Evolutionary conservation across 345 rosid species (phyloP).

Genomic region (Populus nigra): DNA sequence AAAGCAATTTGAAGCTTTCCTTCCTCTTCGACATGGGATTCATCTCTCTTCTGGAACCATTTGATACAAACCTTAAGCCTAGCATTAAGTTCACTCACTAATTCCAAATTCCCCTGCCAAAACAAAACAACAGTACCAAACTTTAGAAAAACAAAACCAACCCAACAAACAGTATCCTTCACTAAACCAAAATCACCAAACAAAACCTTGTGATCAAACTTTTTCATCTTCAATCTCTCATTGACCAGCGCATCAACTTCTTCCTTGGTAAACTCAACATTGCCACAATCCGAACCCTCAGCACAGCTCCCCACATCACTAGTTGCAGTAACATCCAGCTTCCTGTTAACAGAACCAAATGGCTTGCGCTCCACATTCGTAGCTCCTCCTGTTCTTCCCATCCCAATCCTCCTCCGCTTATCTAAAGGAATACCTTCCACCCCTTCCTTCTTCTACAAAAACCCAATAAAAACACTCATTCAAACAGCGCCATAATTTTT

Average conservation of each 20-base stretch:
- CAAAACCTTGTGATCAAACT: constrained; percentile 75
- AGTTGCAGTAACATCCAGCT: constrained; percentile 48
- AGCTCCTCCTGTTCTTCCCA: constrained; percentile 36
- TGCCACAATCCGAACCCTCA: constrained; percentile 43
- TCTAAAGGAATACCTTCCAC: constrained; percentile 54
- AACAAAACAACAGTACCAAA: not conserved
- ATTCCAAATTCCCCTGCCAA: constrained; percentile 62
- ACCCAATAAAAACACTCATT: not conserved
- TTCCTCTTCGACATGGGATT: constrained; percentile 53
- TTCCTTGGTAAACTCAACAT: constrained; percentile 64
- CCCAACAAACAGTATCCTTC: not conserved
- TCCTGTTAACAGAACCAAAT: constrained; percentile 41
- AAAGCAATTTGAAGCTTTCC: constrained; percentile 52
- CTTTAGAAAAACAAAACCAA: not conserved
- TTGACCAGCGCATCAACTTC: constrained; percentile 68
- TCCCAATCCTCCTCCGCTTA: constrained; percentile 57
- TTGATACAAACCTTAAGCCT: constrained; percentile 69
- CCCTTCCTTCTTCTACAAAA: constrained; percentile 52
- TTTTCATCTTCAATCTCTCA: constrained; percentile 65
- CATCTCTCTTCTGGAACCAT: constrained; percentile 70
- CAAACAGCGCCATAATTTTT: not conserved
- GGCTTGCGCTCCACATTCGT: constrained; percentile 46
- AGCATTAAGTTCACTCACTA: constrained; percentile 50
- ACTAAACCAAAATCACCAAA: too few relatives aligned
- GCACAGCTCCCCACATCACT: constrained; percentile 36